A percentile compares a stretch with the other conserved stretches of the same genome.
Evolutionary conservation across 768 basidiomycete species (phyloP).

Genomic region (Leccinum broughii): DNA sequence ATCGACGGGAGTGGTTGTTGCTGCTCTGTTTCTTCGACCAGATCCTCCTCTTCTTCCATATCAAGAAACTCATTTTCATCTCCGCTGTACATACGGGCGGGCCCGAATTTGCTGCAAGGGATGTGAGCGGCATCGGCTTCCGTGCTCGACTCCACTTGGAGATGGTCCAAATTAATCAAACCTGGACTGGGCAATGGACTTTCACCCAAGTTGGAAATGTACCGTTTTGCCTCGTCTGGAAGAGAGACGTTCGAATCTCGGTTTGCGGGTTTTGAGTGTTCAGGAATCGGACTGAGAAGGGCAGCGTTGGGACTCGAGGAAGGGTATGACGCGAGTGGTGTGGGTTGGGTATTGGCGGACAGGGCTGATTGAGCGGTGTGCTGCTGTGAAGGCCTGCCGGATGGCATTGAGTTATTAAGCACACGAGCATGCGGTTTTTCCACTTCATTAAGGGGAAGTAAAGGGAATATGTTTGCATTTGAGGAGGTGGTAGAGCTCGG

Average conservation of each 20-base stretch:
- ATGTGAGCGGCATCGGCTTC: background rate
- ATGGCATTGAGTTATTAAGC: slow-evolving; percentile 2
- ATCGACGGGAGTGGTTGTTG: slow-evolving; percentile 8
- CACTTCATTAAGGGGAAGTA: slow-evolving; percentile 24
- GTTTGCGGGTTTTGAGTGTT: slow-evolving; percentile 42
- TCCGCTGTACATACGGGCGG: slow-evolving; percentile 15
- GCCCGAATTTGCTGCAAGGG: slow-evolving; percentile 16
- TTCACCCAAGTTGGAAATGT: slow-evolving; percentile 67
- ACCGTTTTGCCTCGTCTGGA: slow-evolving; percentile 75
- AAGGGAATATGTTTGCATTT: slow-evolving; percentile 3
- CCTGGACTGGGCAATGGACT: slow-evolving; percentile 58
- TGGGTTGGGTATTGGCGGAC: slow-evolving; percentile 16
- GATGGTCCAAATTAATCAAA: slow-evolving; percentile 1
- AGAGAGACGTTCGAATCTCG: slow-evolving; percentile 70
- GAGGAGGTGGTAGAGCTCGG: slow-evolving; percentile 11
- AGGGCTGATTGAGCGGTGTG: slow-evolving; percentile 12
- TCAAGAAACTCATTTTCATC: slow-evolving; percentile 64
- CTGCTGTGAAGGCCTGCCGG: slow-evolving; percentile 12
- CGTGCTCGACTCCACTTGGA: slow-evolving; percentile 1
- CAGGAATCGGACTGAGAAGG: slow-evolving; percentile 27
- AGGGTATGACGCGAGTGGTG: slow-evolving; percentile 19
- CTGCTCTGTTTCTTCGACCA: slow-evolving; percentile 15
- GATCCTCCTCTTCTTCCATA: slow-evolving; percentile 43
- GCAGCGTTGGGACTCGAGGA: slow-evolving; percentile 21
- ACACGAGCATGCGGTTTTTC: slow-evolving; percentile 11